Conservation (phyloP, 352 stramenopile genomes). For the Pilasporangium apinafurcum region DNA sequence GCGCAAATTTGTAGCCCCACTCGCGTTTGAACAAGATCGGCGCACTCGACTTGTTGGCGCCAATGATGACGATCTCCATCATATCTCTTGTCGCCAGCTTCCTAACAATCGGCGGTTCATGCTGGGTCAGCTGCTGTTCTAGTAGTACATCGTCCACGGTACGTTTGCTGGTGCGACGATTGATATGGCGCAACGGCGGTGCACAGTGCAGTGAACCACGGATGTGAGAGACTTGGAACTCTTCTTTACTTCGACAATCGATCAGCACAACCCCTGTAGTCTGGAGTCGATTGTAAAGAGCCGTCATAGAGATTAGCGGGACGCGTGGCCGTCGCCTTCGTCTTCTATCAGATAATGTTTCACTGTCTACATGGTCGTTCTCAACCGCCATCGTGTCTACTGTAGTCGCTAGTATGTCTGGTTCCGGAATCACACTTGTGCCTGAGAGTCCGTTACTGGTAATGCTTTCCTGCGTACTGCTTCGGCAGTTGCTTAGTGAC, state of each 20-base stretch:
- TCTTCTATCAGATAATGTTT: too few species aligned
- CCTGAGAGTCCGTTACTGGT: too few species aligned
- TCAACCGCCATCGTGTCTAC: too few species aligned
- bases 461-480: too few species aligned
- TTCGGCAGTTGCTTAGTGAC: too few species aligned
- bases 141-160: slow-evolving; percentile 56
- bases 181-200: slow-evolving; percentile 11
- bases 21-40: slow-evolving; percentile 56
- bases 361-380: too few species aligned
- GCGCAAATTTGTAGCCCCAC: slow-evolving; percentile 62
- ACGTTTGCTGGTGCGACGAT: slow-evolving; percentile 14
- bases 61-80: slow-evolving; percentile 68
- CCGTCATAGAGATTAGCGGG: slow-evolving; percentile 49
- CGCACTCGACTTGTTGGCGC: slow-evolving; percentile 34
- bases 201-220: slow-evolving; percentile 51
- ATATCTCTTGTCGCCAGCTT: slow-evolving; percentile 55
- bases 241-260: slow-evolving; percentile 48
- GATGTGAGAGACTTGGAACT: slow-evolving; percentile 38
- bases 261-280: slow-evolving; percentile 57
- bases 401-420: too few species aligned
- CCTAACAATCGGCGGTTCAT: slow-evolving; percentile 21
- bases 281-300: slow-evolving; percentile 74
- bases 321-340: slow-evolving; percentile 26
- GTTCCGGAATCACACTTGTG: too few species aligned
- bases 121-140: slow-evolving; percentile 17